A percentile compares a stretch with the other conserved stretches of the same genome.
Evolutionary conservation across 305 asterid species (phyloP).

Genomic region (Rubia balearica): DNA sequence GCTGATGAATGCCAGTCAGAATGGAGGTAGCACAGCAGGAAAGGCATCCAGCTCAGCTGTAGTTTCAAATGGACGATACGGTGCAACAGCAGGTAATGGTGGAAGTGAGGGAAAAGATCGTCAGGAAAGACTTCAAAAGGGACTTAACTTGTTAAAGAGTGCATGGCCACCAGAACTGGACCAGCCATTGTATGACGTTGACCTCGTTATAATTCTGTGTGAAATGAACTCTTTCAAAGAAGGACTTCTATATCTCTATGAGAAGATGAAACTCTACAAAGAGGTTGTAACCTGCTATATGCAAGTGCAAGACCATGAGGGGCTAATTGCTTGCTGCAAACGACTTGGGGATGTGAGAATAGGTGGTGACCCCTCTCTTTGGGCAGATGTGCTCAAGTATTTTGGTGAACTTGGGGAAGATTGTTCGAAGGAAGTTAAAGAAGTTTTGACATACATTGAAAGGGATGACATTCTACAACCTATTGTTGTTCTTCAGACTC

Average conservation of each 20-base stretch:
- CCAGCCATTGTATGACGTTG: slow-evolving; percentile 86
- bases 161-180: slow-evolving; percentile 94
- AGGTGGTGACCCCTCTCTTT: slow-evolving; percentile 85
- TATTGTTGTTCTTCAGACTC: slow-evolving; percentile 78
- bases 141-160: slow-evolving; percentile 62
- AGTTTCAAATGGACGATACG: slow-evolving; percentile 32
- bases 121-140: slow-evolving; percentile 64
- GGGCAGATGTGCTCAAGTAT: slow-evolving; percentile 91
- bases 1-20: slow-evolving; percentile 35
- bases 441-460: slow-evolving; percentile 77
- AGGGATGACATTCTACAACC: slow-evolving; percentile 96
- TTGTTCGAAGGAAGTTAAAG: slow-evolving; percentile 94
- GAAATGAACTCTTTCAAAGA: slow-evolving; percentile 78
- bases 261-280: slow-evolving; percentile 89
- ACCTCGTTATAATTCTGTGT: slow-evolving; percentile 79
- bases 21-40: slow-evolving; percentile 31
- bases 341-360: slow-evolving; percentile 80
- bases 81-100: slow-evolving; percentile 31
- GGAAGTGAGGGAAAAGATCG: slow-evolving; percentile 47
- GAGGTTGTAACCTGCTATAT: slow-evolving; percentile 95
- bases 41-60: slow-evolving; percentile 26
- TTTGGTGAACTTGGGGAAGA: slow-evolving; percentile 99
- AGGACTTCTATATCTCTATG: slow-evolving; percentile 79
- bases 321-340: slow-evolving; percentile 92
- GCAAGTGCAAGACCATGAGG: slow-evolving; percentile 91